phyloP scores from a whole-genome alignment of 305 asterid genomes.

The Solanum hybrid region DNA sequence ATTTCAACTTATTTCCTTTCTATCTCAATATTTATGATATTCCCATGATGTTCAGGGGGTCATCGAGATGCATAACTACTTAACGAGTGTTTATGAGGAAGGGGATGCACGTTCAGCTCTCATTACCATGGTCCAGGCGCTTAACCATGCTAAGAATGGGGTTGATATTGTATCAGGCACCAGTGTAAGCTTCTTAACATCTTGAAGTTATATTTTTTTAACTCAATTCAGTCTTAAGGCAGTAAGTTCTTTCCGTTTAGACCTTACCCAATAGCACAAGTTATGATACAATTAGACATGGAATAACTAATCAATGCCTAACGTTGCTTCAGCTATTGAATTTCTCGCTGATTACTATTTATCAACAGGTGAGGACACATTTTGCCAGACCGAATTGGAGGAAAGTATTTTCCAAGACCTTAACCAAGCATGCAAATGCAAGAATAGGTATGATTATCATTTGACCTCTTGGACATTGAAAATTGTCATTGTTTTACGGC shows the following conservation, averaged over 20 bases:
- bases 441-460: constrained; percentile 33
- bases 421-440: constrained; percentile 46
- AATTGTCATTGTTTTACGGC: background rate
- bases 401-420: constrained; percentile 37
- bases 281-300: background rate
- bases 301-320: background rate
- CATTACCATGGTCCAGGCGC: constrained; percentile 62
- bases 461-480: background rate
- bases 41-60: constrained; percentile 28
- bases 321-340: background rate
- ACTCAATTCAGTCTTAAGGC: background rate
- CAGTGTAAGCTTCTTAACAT: constrained; percentile 20
- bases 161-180: constrained; percentile 57
- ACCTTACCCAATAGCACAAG: background rate
- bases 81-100: constrained; percentile 59
- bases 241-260: background rate
- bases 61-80: constrained; percentile 58
- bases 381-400: constrained; percentile 64
- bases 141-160: constrained; percentile 58
- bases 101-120: constrained; percentile 65
- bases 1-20: background rate
- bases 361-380: constrained; percentile 41
- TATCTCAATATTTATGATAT: background rate
- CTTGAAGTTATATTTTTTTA: background rate
- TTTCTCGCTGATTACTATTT: background rate